phyloP scores from a whole-genome alignment of 1,284 basidiomycete species.

The Tylopilus sp. region DNA sequence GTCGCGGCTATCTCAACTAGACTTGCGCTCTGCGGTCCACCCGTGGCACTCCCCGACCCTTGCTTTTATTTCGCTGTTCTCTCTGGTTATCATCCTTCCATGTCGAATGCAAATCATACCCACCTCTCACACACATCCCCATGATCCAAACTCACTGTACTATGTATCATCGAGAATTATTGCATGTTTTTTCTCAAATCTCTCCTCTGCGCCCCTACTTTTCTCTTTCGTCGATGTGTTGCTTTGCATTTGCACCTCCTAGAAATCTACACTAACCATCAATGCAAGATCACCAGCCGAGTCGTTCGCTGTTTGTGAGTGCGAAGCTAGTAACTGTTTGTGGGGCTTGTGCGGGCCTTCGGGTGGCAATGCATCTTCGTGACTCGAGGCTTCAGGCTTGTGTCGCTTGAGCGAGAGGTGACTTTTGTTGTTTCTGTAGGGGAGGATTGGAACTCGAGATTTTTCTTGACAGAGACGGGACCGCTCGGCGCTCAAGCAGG shows the following conservation, averaged over 20 bases:
- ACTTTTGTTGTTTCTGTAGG: too few relatives aligned
- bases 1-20: slow-evolving; percentile 86
- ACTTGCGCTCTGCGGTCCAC: background rate
- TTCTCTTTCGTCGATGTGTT: slow-evolving; percentile 4
- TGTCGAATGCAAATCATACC: slow-evolving; percentile 21
- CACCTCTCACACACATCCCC: slow-evolving; percentile 7
- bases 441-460: too few relatives aligned
- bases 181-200: slow-evolving; percentile 15
- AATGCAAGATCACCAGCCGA: background rate
- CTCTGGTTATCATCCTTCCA: slow-evolving; percentile 11
- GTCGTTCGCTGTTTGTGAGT: too few relatives aligned
- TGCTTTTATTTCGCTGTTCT: slow-evolving; percentile 4
- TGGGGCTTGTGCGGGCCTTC: too few relatives aligned
- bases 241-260: slow-evolving; percentile 7
- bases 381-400: too few relatives aligned
- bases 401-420: too few relatives aligned
- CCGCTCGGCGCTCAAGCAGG: too few relatives aligned
- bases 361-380: too few relatives aligned
- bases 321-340: too few relatives aligned
- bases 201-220: background rate
- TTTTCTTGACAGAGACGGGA: too few relatives aligned
- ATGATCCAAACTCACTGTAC: slow-evolving; percentile 17
- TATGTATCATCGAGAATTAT: slow-evolving; percentile 28
- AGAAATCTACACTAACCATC: slow-evolving; percentile 23
- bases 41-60: background rate